Conservation (phyloP, 768 basidiomycete species). For the Xerocomus brunneocitrinus region DNA sequence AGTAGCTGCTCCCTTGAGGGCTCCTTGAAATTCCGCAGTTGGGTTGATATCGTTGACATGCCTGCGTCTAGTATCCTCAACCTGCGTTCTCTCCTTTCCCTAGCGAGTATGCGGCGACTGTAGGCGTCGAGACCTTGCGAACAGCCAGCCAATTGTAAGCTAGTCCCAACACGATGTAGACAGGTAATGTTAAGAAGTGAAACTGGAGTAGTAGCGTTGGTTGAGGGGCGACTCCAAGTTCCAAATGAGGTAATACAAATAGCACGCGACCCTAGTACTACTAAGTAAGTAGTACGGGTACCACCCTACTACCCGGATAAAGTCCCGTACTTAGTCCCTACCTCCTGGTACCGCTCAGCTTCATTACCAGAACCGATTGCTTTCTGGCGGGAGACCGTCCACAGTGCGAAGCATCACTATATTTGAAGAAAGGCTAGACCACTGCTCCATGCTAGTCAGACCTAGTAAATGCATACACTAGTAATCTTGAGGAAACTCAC, state of each 20-base stretch:
- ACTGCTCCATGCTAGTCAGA: constrained; percentile 22
- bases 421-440: constrained; percentile 40
- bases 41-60: constrained; percentile 83
- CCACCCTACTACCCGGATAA: too few relatives aligned
- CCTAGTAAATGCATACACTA: background rate
- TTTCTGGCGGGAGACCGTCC: constrained; percentile 22
- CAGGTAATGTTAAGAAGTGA: background rate
- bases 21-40: constrained; percentile 89
- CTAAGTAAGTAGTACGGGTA: too few relatives aligned
- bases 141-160: background rate
- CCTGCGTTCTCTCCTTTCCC: background rate
- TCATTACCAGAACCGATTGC: constrained; percentile 34
- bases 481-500: constrained; percentile 26
- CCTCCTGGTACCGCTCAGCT: background rate
- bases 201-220: background rate
- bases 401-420: constrained; percentile 35
- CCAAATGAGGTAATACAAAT: constrained; percentile 13
- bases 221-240: constrained; percentile 10
- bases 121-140: background rate
- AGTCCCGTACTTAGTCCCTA: too few relatives aligned
- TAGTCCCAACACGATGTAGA: constrained; percentile 6
- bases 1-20: constrained; percentile 84
- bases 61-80: constrained; percentile 3
- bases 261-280: too few relatives aligned
- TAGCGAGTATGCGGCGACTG: background rate